Base-by-base conservation (phyloP, 108 stramenopile genomes). In the Nitzschia sp. region DNA sequence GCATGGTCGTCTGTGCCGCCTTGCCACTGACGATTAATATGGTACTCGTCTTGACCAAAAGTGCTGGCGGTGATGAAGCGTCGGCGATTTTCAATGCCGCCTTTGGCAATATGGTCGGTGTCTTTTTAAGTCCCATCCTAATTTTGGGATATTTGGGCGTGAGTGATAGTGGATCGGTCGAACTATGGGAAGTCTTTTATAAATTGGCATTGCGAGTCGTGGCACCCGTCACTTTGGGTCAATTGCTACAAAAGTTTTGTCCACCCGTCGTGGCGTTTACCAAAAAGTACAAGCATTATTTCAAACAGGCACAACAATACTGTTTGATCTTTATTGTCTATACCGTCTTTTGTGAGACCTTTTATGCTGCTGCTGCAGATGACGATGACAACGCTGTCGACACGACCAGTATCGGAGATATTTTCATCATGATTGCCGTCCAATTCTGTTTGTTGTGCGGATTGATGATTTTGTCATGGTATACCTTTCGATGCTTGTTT, bases 1-100 rank as follows among this genome's bases (percentile, higher is more conserved):
- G 91, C 5, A 87, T 96, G 88, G 69, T 77, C 9, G 81, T 96
- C 21, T 90, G 86, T 29, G 73, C 89, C 33, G 82, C 69, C 38
- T 59, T 96, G 0, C 92, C 92, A 19, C 69, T 92, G 45, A 91
- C 95, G 3, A 82, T 96, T 29, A 96, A 90, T 45, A 93, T 92
- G 92, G 77, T 80, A 0, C 35, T 91, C n/a, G 89, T 96, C 11
- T 68, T 96, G 31, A 92, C 90, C 27, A 90, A 82, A 62, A 65
- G 71, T 44, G 63, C 86, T 4, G 86, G 81, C 1, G 95, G 95
- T 3, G 95, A 96, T 63, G 91, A 91, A 59, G 90, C 91, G 33
- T 45, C 86, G 2, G 87, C 94, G 15, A 80, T 96, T 45, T 87
- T 92, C 76, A 92, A 86, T 71, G 66, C 83, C 0, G 83, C 87